Percentiles rank a stretch among this genome's conserved stretches.
Conservation (phyloP, 2,329 filamentous ascomycete genomes). For the Sporothrix humicola region DNA sequence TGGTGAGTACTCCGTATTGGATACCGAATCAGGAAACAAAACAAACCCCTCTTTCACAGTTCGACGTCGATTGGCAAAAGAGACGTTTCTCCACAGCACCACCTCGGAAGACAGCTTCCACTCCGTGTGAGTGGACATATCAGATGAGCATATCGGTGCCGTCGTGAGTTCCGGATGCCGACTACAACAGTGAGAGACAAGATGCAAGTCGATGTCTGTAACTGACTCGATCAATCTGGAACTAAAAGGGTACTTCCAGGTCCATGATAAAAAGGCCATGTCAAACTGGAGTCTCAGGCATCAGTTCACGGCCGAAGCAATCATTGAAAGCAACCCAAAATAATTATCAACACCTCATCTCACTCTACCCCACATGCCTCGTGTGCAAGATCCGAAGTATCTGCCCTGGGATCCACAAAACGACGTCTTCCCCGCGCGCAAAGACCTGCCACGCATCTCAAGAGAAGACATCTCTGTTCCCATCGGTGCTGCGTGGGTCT, state of each 20-base stretch:
- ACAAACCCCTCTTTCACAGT: neutral
- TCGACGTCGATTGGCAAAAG: no score
- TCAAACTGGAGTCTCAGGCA: neutral
- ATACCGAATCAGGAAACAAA: neutral
- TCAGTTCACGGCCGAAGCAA: neutral
- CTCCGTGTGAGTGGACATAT: neutral
- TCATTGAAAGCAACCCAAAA: neutral
- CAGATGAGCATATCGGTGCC: neutral
- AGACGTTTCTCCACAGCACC: neutral
- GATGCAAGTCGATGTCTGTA: neutral
- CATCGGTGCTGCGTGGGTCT: constrained; percentile 42
- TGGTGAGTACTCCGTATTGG: neutral
- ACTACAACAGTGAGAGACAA: neutral
- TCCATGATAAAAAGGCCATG: neutral
- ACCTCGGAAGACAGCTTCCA: neutral
- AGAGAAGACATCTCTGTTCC: neutral
- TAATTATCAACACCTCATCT: neutral
- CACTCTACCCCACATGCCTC: neutral
- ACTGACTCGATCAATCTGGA: neutral
- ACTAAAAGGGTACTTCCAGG: no score
- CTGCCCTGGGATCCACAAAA: constrained; percentile 24
- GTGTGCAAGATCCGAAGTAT: neutral
- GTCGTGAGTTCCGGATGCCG: neutral
- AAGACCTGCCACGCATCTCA: neutral
- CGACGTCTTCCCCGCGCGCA: constrained; percentile 9